phyloP scores from a whole-genome alignment of 2,329 filamentous ascomycete genomes.

The Pseudogymnoascus sp. region DNA sequence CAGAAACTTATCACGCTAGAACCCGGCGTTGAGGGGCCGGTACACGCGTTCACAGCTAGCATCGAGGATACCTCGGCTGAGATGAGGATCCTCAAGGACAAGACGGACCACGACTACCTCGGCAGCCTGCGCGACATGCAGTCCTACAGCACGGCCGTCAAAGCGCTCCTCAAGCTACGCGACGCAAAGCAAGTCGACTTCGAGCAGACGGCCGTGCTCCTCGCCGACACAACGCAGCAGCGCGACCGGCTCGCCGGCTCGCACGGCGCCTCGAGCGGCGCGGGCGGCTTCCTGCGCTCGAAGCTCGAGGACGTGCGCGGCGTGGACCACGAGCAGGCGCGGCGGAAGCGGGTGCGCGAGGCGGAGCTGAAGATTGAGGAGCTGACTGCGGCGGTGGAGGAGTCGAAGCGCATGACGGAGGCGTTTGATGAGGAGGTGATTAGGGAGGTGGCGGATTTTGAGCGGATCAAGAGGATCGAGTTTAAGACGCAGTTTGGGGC shows the following conservation, averaged over 20 bases:
- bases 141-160: conserved; percentile 80
- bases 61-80: conserved; percentile 76
- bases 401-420: conserved; percentile 76
- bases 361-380: conserved; percentile 89
- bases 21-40: conserved; percentile 70
- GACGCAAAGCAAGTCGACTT: conserved; percentile 98
- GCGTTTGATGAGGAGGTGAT: conserved; percentile 96
- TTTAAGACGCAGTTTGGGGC: conserved; percentile 80
- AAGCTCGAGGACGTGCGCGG: conserved; percentile 96
- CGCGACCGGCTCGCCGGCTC: conserved; percentile 60
- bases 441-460: conserved; percentile 86
- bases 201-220: conserved; percentile 90
- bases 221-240: conserved; percentile 81
- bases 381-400: conserved; percentile 80
- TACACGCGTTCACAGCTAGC: conserved; percentile 79
- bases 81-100: conserved; percentile 72
- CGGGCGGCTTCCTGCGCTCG: conserved; percentile 77
- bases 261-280: conserved; percentile 56
- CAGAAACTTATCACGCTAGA: conserved; percentile 86
- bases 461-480: conserved; percentile 90
- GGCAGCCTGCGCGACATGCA: conserved; percentile 92
- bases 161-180: conserved; percentile 79
- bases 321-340: conserved; percentile 88
- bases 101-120: conserved; percentile 93
- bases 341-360: conserved; percentile 79